These are phyloP conservation scores for Lipomyces orientalis DNA, from an alignment of 805 yeast genomes.

Conservation along the genomic window DNA sequence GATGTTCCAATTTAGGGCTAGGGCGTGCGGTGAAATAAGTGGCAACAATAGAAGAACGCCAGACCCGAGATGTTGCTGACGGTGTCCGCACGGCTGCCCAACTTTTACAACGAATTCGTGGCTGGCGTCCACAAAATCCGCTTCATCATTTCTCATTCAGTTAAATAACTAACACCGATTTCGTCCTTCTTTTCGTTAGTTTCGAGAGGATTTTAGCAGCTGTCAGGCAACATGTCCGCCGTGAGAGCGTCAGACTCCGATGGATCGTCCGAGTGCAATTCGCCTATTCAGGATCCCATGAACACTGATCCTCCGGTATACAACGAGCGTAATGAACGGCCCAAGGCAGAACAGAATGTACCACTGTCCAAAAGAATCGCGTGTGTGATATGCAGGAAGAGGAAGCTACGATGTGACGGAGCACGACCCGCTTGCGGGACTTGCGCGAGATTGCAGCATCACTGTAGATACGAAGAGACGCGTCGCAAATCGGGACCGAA, in stretches of 20 bases:
- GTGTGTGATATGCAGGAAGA: constrained; percentile 44
- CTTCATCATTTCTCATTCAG: background rate
- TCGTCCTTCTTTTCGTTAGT: background rate
- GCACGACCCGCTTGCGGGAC: constrained; percentile 45
- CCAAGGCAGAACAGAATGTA: background rate
- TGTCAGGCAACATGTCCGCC: background rate
- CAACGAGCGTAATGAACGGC: constrained; percentile 2
- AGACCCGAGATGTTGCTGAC: background rate
- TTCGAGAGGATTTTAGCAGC: background rate
- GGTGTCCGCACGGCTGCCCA: background rate
- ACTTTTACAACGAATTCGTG: background rate
- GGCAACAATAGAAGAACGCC: background rate
- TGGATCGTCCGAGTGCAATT: background rate
- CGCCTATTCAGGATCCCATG: background rate
- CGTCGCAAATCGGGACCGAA: constrained; percentile 45
- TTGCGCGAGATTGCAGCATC: constrained; percentile 41
- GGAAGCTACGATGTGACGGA: constrained; percentile 47
- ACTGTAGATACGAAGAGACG: constrained; percentile 44
- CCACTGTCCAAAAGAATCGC: constrained; percentile 38
- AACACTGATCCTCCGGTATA: background rate
- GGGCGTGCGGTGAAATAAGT: background rate
- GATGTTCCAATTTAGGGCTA: background rate
- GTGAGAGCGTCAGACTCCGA: background rate
- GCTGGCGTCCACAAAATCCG: too few species aligned
- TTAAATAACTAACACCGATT: background rate